Evolutionary conservation across 257 asterid species (phyloP), one percentile per base, ranked within the genome.

Genomic region (Salvia rosmarinus): DNA sequence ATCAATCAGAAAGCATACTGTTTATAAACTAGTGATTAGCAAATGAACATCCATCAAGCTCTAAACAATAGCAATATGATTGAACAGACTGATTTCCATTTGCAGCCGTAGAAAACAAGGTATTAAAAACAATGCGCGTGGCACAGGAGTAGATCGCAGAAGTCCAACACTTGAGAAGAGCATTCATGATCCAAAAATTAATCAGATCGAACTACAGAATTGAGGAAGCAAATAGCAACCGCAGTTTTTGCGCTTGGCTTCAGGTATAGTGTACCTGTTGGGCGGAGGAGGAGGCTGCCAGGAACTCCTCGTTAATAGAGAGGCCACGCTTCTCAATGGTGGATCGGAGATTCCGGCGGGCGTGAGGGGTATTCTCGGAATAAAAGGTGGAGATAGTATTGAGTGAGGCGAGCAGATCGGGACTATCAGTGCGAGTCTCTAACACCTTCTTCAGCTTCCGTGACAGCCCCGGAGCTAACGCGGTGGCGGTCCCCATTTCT

Each of bases 371-470:
- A 64, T 94, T 94, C 70, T 91, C 96, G 49, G 89, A 52, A 57
- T 94, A 91, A 75, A 94, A 91, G 73, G 56, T 79, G 68, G 99
- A 94, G 66, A 94, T 95, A 46, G 98, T 91, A 77, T 83, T 86
- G 73, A 94, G 95, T 20, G 99, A 94, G 0, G 98, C 86, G 59
- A 94, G 88, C 67, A 91, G 88, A 85, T 94, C 97, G 77, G 96
- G 80, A 28, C 79, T 78, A 75, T 89, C 99, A 17, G 96, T 91
- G 64, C 97, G 96, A 70, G 99, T 94, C 69, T 94, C 98, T 81
- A 91, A 65, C 23, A 94, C 99, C 83, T 94, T 94, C 90, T 94
- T 94, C 85, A 94, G 96, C 93, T 94, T 94, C 88, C 99, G 86
- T 6, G 99, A 88, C 64, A 94, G 89, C 64, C 99, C 99, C 83